phyloP scores from a whole-genome alignment of 176 grass and related monocot genomes.

The Triticum timopheevii region DNA sequence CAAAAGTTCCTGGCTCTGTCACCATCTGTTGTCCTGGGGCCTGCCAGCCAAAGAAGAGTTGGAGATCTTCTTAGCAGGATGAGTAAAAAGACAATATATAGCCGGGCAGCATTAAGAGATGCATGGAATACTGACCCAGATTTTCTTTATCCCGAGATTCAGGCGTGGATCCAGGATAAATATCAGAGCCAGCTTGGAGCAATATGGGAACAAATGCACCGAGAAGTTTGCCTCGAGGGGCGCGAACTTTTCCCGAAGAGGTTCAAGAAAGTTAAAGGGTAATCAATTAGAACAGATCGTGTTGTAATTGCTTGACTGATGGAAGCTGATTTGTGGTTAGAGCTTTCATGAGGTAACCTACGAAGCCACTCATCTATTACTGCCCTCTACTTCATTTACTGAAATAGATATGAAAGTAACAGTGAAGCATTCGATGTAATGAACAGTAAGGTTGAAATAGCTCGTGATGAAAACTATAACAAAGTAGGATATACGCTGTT shows the following conservation, averaged over 20 bases:
- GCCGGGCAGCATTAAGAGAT: constrained; percentile 43
- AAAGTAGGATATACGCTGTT: neutral
- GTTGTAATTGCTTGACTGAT: constrained; percentile 6
- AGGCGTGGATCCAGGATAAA: constrained; percentile 49
- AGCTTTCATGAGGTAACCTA: neutral
- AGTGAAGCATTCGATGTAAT: neutral
- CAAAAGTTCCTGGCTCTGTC: constrained; percentile 59
- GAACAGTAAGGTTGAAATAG: neutral
- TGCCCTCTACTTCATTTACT: neutral
- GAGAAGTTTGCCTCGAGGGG: constrained; percentile 45
- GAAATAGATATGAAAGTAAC: constrained; percentile 2
- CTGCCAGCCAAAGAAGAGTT: constrained; percentile 51
- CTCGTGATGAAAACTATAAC: neutral
- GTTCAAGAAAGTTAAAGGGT: constrained; percentile 46
- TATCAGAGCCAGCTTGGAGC: constrained; percentile 40
- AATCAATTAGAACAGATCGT: neutral
- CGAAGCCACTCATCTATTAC: neutral
- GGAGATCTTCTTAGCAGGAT: constrained; percentile 61
- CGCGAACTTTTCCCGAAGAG: constrained; percentile 58
- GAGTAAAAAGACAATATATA: constrained; percentile 42
- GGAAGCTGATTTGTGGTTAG: neutral
- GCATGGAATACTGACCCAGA: constrained; percentile 48
- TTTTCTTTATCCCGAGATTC: constrained; percentile 57
- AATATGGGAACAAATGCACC: constrained; percentile 62
- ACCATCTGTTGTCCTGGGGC: constrained; percentile 50